Base-by-base conservation (phyloP, 768 basidiomycete species). In the Sistotremastrum suecicum region DNA sequence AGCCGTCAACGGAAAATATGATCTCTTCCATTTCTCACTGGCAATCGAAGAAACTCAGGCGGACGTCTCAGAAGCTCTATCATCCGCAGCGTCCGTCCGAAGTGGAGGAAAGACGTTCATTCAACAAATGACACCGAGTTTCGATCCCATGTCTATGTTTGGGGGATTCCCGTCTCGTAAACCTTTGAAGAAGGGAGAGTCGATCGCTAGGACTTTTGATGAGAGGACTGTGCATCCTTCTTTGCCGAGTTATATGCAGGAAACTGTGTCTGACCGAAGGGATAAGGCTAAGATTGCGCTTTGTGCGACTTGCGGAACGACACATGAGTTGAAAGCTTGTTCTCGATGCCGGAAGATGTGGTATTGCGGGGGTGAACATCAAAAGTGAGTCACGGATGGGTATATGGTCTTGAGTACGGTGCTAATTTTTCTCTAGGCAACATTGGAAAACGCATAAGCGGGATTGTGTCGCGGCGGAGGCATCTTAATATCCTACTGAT, bases 281-380 rank as follows among this genome's bases (percentile, higher is more conserved):
- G 60, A 62, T 41, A 51, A 50, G 39, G 44, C 48, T 37, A 50
- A 47, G 37, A 55, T 56, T 45, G 50, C 55, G 31, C 52, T 57
- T 37, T 62, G 59, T 39, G 54, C 54, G 5, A 43, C 48, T 11
- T 62, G 60, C 42, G 60, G 60, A 39, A 62, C 58, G 46, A 58
- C 60, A 1, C 20, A 20, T 20, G 20, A 20, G 2, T 20, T 20
- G 20, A 20, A 20, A 2, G 20, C 20, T 20, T 20, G 20, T 20
- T 20, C 20, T 1, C 1, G 20, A 20, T 20, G 20, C 2, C 20
- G 20, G 2, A 20, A 20, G 20, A 20, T 20, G 1, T 44, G 60
- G 48, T 10, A 20, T 20, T 20, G 20, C 20, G 20, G 49, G 48
- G 20, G 45, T 62, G 12, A 62, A 58, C 20, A 20, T 20, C 20